Evolutionary conservation across 1,284 basidiomycete genomes (phyloP).

Genomic region (Trichosporon coremiiforme): DNA sequence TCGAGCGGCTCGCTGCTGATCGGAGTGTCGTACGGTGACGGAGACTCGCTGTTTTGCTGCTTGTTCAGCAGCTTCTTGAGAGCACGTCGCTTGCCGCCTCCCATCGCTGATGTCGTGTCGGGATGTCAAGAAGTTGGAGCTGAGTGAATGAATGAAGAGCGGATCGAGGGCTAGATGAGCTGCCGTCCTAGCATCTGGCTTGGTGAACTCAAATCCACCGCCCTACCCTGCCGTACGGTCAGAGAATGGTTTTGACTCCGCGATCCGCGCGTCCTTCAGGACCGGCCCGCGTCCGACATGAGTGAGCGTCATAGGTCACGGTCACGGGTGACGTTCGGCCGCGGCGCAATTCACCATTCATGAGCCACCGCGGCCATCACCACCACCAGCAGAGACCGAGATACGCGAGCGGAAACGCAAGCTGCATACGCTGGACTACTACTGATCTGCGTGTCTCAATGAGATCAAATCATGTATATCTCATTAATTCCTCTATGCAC

Average conservation of each 20-base stretch:
- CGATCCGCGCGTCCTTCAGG: neutral
- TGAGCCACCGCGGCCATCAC: too few relatives aligned
- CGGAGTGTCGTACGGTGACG: constrained; percentile 7
- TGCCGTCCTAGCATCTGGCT: neutral
- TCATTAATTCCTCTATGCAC: constrained; percentile 17
- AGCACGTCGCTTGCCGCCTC: constrained; percentile 53
- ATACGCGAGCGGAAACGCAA: neutral
- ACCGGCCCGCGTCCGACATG: neutral
- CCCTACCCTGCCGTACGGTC: neutral
- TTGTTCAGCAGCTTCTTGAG: constrained; percentile 51
- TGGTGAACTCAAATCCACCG: constrained; percentile 3
- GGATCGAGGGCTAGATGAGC: neutral
- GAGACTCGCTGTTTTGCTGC: constrained; percentile 15
- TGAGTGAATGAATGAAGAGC: neutral
- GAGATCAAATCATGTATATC: constrained; percentile 18
- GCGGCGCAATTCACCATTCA: neutral
- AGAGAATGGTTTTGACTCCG: neutral
- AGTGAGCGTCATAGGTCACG: neutral
- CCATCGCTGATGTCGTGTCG: constrained; percentile 38
- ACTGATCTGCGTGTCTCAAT: neutral
- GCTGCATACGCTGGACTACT: constrained; percentile 4
- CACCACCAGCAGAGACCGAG: neutral
- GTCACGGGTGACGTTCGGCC: neutral
- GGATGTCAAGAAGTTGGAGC: neutral
- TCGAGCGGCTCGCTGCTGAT: constrained; percentile 17